Evolutionary conservation across 129 eudicot genomes (phyloP), one percentile per base, ranked within the genome.

Genomic region (Saposhnikovia divaricata): DNA sequence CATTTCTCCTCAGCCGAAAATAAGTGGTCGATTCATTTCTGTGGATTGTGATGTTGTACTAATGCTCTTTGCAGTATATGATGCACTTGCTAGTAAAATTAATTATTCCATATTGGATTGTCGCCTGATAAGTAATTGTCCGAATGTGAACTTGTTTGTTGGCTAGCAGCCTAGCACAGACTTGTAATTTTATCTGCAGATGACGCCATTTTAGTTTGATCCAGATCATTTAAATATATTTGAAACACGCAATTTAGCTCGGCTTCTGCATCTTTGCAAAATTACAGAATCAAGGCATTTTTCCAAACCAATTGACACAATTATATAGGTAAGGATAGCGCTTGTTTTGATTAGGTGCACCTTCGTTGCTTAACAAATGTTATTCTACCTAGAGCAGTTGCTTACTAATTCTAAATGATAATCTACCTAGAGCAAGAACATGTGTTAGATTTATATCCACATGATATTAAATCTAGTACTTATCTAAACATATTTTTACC

Each of bases 1-100:
- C 78, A 92, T 96, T 61, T 61, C 31, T 31, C 99, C 99, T 39
- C 98, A 96, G 80, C 99, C 99, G 2, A 96, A 96, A 80, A 98
- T 96, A 88, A 90, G 97, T 50, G 51, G 42, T 45, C 43, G 2
- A 4, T 47, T 63, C 74, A 9, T 83, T 76, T 74, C 80, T 65
- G 2, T 47, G 23, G 6, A n/a, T 61, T 61, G 69, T n/a, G 7
- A 61, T 2, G 34, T n/a, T 59, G 37, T 61, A n/a, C 69, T 10
- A n/a, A 59, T 61, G 69, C 69, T 61, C 31, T 59, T 59, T 59
- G 31, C 2, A 0, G 15, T 61, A 25, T 61, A n/a, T 61, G 34
- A 16, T 61, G 34, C 69, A 59, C 37, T 61, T 59, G 37, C 69
- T 61, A n/a, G 69, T 61, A 61, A 61, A 61, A 9, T 61, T 10